A percentile compares a stretch with the other conserved stretches of the same genome.
phyloP scores from a whole-genome alignment of 441 rosid species.

The Jatropha multifida region DNA sequence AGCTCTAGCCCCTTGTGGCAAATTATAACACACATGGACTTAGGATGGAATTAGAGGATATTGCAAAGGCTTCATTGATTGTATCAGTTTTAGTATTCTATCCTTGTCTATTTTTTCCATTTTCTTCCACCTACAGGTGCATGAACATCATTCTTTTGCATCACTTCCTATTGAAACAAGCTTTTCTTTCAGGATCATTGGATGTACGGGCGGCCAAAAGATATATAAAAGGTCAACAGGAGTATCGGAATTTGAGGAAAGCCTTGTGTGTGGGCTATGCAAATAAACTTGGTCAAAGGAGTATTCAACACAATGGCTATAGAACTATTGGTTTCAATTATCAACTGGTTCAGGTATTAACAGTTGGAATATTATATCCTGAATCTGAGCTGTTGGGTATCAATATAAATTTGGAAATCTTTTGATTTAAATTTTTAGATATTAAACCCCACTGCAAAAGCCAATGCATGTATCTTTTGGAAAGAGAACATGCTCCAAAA shows the following conservation, averaged over 20 bases:
- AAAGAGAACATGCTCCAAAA: background rate
- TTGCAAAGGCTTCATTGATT: background rate
- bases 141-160: background rate
- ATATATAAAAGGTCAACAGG: constrained; percentile 44
- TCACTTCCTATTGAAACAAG: constrained; percentile 2
- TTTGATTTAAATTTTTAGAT: background rate
- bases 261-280: constrained; percentile 87
- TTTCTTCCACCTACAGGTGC: background rate
- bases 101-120: background rate
- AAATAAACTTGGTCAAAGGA: constrained; percentile 86
- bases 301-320: constrained; percentile 91
- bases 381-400: background rate
- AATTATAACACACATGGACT: background rate
- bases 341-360: constrained; percentile 81
- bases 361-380: background rate
- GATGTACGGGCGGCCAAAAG: constrained; percentile 61
- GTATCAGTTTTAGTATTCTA: background rate
- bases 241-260: constrained; percentile 75
- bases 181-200: constrained; percentile 51
- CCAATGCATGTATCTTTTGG: background rate
- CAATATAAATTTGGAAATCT: constrained; percentile 1
- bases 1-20: background rate
- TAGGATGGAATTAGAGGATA: background rate
- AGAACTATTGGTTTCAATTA: constrained; percentile 76
- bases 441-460: background rate